phyloP scores from a whole-genome alignment of 345 rosid species.

The Populus alba region DNA sequence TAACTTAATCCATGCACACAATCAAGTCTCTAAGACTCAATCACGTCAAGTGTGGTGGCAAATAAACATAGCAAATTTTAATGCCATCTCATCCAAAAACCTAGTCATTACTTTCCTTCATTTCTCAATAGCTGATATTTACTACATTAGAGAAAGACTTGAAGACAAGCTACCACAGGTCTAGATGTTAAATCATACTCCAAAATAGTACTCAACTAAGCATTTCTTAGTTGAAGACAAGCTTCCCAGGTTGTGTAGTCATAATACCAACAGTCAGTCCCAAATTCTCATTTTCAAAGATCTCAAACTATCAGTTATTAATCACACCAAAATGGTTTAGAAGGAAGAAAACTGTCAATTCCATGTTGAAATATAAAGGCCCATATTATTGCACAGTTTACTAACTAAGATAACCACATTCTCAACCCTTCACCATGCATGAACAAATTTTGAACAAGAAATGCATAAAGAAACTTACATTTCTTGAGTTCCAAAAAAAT shows the following conservation, averaged over 20 bases:
- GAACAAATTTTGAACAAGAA: not conserved
- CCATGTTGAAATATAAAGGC: not conserved
- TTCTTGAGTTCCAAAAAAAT: slow-evolving; percentile 84
- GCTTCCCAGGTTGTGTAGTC: not conserved
- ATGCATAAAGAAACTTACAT: slow-evolving; percentile 53
- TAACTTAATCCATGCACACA: not conserved
- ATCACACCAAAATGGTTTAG: not conserved
- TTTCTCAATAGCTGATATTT: not conserved
- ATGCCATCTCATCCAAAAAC: not conserved
- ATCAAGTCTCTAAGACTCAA: not conserved
- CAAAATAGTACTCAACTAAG: not conserved
- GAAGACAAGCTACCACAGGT: not conserved
- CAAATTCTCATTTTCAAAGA: not conserved
- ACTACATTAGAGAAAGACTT: not conserved
- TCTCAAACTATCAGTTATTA: not conserved
- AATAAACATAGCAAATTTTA: not conserved
- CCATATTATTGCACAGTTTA: not conserved
- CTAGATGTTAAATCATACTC: not conserved
- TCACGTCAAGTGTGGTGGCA: not conserved
- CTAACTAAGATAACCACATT: not conserved
- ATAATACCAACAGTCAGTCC: not conserved
- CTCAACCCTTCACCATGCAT: not conserved
- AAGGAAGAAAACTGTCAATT: not conserved
- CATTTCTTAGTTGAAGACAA: not conserved
- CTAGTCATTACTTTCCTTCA: not conserved